These are phyloP conservation scores for Mucor piriformis DNA, from an alignment of 371 early-diverging fungal species.

Conservation along the genomic window DNA sequence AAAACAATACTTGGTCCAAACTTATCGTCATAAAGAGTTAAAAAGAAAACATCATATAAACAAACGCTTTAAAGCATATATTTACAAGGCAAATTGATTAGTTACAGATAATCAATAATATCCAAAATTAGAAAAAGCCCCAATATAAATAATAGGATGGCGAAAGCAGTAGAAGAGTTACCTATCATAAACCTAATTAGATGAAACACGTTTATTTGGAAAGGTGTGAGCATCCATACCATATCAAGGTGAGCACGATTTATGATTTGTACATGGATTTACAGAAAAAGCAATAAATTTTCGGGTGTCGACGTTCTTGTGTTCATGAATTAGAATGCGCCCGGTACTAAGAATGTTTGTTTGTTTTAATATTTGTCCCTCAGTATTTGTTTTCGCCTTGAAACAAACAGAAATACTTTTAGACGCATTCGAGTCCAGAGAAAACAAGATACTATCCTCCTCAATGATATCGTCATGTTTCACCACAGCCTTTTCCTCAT, in stretches of 20 bases:
- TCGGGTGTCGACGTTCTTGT: conserved; percentile 13
- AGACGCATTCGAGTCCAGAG: conserved; percentile 4
- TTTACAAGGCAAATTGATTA: no score
- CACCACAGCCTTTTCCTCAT: not conserved
- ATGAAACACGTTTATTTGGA: no score
- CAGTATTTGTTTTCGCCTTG: not conserved
- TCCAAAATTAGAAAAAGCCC: no score
- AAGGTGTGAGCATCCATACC: no score
- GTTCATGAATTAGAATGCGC: conserved; percentile 17
- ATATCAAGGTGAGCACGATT: conserved; percentile 1
- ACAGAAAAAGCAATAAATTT: conserved; percentile 16
- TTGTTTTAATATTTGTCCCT: not conserved
- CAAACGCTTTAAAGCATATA: no score
- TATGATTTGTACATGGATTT: conserved; percentile 2
- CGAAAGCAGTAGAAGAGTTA: no score
- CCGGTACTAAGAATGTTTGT: not conserved
- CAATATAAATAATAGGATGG: no score
- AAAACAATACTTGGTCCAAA: no score
- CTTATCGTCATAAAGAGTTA: no score
- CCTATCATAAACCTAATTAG: no score
- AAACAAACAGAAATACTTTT: conserved; percentile 13
- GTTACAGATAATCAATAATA: no score
- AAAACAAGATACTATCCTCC: conserved; percentile 8
- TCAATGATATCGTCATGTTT: not conserved
- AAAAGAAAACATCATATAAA: no score